Base-by-base conservation (phyloP, 2,329 filamentous ascomycete species). In the Dactylellina cionopaga region DNA sequence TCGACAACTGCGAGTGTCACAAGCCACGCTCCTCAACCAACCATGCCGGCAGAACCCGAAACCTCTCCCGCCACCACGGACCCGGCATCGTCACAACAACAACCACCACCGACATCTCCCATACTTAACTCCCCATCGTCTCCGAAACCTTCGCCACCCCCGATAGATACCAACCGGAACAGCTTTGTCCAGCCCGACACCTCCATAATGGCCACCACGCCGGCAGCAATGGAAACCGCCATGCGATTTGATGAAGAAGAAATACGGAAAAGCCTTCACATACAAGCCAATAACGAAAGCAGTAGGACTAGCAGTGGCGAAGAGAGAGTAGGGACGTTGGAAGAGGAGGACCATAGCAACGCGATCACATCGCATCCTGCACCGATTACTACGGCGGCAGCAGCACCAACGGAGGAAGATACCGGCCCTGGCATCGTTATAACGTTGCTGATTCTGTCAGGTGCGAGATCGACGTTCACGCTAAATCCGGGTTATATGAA, bases 401-500 rank as follows among this genome's bases (percentile, higher is more conserved):
- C 43, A 6, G 7, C 39, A 3, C 65, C 76, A 46, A 35, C 25
- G 9, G 19, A 17, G 7, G 74, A 77, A 43, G 72, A 75, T 27
- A 75, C 76, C 7, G 39, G 51, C 5, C 37, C 68, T 11, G 68
- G 58, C 2, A 65, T 72, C 22, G 68, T 72, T 0, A 63, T 72
- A 39, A 72, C 59, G 2, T 35, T 77, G 13, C 54, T 77, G 41
- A 55, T 77, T 35, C 74, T 77, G 22, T 77, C 76, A 10, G 75
- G 76, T 31, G 75, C 74, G 35, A 63, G 76, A 24, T 75, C 76
- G 24, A 75, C 75, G 22, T 77, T 78, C 35, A 70, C 62, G 7
- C 59, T 78, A 29, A 76, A 78, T 44, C 60, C 74, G 7, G 66
- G 60, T 4, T 78, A 76, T 52, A 39, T 78, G 19, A 71, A 66